Evolutionary conservation across 225 moss, liverwort and hornwort species (phyloP).

Genomic region (Pseudisothecium myosuroides): DNA sequence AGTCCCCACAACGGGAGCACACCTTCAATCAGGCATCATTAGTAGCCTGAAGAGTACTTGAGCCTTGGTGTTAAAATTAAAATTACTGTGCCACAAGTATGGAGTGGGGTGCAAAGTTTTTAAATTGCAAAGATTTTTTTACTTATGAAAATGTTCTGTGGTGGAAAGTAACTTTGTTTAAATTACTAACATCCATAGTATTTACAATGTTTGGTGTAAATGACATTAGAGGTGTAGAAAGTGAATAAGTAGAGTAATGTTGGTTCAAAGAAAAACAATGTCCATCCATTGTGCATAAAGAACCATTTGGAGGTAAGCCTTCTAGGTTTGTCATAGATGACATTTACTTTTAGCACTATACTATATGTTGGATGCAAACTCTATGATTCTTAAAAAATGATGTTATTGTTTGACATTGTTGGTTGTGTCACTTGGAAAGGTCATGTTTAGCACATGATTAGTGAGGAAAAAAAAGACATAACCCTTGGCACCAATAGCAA

Average conservation of each 20-base stretch:
- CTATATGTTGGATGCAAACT: background rate
- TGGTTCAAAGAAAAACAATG: background rate
- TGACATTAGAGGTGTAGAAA: background rate
- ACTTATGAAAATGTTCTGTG: background rate
- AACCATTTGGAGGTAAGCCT: background rate
- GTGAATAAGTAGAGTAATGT: background rate
- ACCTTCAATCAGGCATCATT: fast-evolving
- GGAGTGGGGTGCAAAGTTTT: fast-evolving
- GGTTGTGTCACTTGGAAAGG: background rate
- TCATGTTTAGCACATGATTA: background rate
- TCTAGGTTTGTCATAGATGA: fast-evolving
- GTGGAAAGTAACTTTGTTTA: background rate
- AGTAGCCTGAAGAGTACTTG: fast-evolving
- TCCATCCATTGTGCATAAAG: background rate
- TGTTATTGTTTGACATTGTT: background rate
- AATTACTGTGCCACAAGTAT: background rate
- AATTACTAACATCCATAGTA: background rate
- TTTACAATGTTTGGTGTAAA: too few relatives aligned
- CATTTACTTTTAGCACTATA: too few relatives aligned
- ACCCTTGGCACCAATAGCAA: too few relatives aligned
- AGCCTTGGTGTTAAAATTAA: background rate
- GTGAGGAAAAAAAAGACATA: background rate
- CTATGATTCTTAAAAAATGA: background rate
- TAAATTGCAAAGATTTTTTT: background rate
- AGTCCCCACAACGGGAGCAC: fast-evolving